Evolutionary conservation across 2,329 filamentous ascomycete species (phyloP).

Genomic region (Blastomyces emzantsi): DNA sequence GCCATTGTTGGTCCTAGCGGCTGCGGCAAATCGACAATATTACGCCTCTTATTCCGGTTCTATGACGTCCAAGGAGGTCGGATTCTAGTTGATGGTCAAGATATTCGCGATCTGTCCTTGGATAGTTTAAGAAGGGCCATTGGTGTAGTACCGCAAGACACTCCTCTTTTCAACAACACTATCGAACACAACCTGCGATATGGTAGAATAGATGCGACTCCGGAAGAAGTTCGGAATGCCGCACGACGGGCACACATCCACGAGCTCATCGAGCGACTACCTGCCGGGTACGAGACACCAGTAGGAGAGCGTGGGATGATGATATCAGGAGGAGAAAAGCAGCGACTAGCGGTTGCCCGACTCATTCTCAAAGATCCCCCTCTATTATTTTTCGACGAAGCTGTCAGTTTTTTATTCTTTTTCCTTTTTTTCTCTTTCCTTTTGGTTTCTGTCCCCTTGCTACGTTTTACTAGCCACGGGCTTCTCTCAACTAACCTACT

Average conservation of each 20-base stretch:
- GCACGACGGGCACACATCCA: slow-evolving; percentile 78
- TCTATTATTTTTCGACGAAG: slow-evolving; percentile 89
- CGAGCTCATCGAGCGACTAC: slow-evolving; percentile 68
- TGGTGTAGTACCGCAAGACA: slow-evolving; percentile 94
- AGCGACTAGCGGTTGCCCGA: slow-evolving; percentile 74
- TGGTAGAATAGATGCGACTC: slow-evolving; percentile 66
- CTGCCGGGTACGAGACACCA: slow-evolving; percentile 81
- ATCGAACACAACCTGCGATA: slow-evolving; percentile 95
- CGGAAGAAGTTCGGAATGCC: slow-evolving; percentile 64
- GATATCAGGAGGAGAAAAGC: slow-evolving; percentile 94
- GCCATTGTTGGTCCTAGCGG: slow-evolving; percentile 92
- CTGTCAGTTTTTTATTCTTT: slow-evolving; percentile 40
- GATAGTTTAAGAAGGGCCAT: slow-evolving; percentile 78
- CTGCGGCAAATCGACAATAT: slow-evolving; percentile 90
- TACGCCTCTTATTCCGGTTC: slow-evolving; percentile 84
- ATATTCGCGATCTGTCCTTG: slow-evolving; percentile 72
- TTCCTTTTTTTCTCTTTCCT: too few relatives aligned
- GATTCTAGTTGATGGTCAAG: slow-evolving; percentile 87
- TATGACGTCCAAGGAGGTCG: slow-evolving; percentile 81
- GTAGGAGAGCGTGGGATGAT: slow-evolving; percentile 93
- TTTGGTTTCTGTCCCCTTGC: not conserved
- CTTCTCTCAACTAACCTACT: not conserved
- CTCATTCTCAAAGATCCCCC: slow-evolving; percentile 83
- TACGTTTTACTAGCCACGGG: too few relatives aligned
- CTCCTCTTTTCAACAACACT: slow-evolving; percentile 92